phyloP scores from a whole-genome alignment of 768 basidiomycete genomes.

The Paxillus ammoniavirescens region DNA sequence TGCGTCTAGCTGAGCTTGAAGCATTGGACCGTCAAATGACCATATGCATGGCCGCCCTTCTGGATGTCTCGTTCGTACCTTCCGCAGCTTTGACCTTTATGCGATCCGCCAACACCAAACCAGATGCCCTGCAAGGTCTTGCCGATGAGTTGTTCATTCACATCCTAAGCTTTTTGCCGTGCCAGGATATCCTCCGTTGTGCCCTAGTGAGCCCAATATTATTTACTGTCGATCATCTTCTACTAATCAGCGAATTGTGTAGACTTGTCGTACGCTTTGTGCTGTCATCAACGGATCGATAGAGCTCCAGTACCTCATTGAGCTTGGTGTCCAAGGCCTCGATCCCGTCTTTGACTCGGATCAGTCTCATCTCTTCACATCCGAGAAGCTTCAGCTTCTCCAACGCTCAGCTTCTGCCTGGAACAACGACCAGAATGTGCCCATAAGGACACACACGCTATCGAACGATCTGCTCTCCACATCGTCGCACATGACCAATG shows the following conservation, averaged over 20 bases:
- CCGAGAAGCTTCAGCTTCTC: conserved; percentile 1
- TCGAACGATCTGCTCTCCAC: neutral
- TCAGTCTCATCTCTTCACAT: neutral
- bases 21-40: no score
- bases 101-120: no score
- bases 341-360: neutral
- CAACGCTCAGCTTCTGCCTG: neutral
- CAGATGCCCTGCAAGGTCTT: neutral
- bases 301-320: conserved; percentile 3
- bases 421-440: neutral
- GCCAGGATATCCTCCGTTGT: conserved; percentile 2
- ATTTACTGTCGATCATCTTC: neutral
- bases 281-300: neutral
- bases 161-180: conserved; percentile 1
- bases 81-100: no score
- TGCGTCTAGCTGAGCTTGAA: no score
- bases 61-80: no score
- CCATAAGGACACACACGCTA: neutral
- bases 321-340: neutral
- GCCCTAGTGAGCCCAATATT: neutral
- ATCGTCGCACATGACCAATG: neutral
- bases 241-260: neutral
- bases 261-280: conserved; percentile 1
- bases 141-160: neutral
- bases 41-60: no score